These are phyloP conservation scores for Tetraselmis striata DNA, from an alignment of 139 green algal species.

Conservation along the genomic window DNA sequence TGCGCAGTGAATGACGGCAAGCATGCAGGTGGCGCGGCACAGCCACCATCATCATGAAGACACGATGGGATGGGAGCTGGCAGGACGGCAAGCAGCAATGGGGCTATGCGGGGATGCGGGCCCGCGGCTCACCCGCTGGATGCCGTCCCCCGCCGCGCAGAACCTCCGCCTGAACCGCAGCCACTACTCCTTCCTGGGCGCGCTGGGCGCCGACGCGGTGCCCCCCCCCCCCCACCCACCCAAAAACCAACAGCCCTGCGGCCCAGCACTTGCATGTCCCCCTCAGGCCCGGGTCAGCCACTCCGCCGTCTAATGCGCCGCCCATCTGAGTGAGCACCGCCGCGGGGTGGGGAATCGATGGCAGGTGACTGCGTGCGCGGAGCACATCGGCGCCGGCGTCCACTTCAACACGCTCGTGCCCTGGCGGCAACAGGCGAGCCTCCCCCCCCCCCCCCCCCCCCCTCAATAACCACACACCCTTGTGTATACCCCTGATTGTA, in stretches of 20 bases:
- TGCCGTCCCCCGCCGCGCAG: constrained; percentile 17
- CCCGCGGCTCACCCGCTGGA: neutral
- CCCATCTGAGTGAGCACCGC: neutral
- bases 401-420: constrained; percentile 79
- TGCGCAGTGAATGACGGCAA: neutral
- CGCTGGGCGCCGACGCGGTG: constrained; percentile 37
- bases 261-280: too few relatives aligned
- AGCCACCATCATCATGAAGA: too few relatives aligned
- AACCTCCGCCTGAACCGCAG: constrained; percentile 58
- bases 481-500: too few relatives aligned
- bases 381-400: constrained; percentile 59
- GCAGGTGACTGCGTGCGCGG: constrained; percentile 41
- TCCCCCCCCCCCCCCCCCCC: too few relatives aligned
- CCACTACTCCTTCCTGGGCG: constrained; percentile 66
- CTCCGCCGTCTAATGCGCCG: neutral
- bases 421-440: constrained; percentile 31
- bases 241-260: neutral
- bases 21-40: too few relatives aligned
- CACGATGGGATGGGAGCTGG: too few relatives aligned
- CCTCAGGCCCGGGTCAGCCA: neutral
- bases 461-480: too few relatives aligned
- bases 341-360: neutral
- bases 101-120: too few relatives aligned
- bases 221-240: neutral
- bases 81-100: too few relatives aligned